These are phyloP conservation scores for Crataegus laevigata DNA, from an alignment of 306 rosid species.

Conservation along the genomic window DNA sequence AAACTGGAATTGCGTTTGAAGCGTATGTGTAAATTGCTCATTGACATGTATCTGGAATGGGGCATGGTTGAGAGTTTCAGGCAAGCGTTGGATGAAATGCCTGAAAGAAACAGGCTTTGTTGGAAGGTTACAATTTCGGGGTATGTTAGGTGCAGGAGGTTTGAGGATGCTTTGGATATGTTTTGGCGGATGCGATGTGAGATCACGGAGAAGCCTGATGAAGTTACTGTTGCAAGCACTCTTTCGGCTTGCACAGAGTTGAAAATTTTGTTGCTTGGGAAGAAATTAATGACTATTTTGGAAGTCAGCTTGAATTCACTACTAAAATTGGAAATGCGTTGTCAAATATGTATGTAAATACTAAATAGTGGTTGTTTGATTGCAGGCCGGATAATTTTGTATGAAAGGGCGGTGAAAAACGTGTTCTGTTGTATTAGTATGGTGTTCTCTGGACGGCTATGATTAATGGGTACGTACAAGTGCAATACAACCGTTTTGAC, in stretches of 20 bases:
- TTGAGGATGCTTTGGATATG: slow-evolving; percentile 35
- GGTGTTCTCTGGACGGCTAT: slow-evolving; percentile 69
- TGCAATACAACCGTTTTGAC: slow-evolving; percentile 17
- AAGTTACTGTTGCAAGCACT: slow-evolving; percentile 55
- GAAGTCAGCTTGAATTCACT: slow-evolving; percentile 32
- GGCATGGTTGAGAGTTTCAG: slow-evolving; percentile 18
- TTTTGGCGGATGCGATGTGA: slow-evolving; percentile 37
- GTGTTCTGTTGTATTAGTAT: slow-evolving; percentile 73
- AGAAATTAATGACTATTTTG: slow-evolving; percentile 47
- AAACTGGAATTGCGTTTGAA: slow-evolving; percentile 34
- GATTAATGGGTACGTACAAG: slow-evolving; percentile 71
- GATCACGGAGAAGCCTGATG: slow-evolving; percentile 42
- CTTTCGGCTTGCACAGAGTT: slow-evolving; percentile 49
- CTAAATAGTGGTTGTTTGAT: slow-evolving; percentile 52
- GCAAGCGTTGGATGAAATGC: slow-evolving; percentile 51
- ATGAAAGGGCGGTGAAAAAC: slow-evolving; percentile 40
- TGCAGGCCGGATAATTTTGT: slow-evolving; percentile 30
- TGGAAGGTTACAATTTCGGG: slow-evolving; percentile 65
- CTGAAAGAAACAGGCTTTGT: slow-evolving; percentile 44
- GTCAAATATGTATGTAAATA: slow-evolving; percentile 63
- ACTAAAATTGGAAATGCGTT: slow-evolving; percentile 40
- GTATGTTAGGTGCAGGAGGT: slow-evolving; percentile 47
- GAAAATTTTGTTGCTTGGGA: slow-evolving; percentile 53
- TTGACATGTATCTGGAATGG: slow-evolving; percentile 47
- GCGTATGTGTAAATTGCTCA: too few relatives aligned